phyloP scores from a whole-genome alignment of 192 early-diverging fungal genomes.

The Ramicandelaber brevisporus region DNA sequence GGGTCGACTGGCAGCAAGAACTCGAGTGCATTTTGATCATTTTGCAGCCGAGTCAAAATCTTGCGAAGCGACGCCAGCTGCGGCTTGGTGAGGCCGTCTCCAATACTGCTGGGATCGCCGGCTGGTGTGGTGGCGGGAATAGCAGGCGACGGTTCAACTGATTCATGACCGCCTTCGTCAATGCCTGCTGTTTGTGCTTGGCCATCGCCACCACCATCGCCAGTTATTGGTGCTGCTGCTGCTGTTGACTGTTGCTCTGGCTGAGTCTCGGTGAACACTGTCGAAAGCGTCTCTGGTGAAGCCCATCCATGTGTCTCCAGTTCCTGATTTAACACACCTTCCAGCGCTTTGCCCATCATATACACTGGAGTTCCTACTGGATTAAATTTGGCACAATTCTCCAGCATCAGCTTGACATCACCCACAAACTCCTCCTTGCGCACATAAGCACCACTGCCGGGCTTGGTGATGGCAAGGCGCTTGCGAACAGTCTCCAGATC shows the following conservation, averaged over 20 bases:
- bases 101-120: conserved; percentile 10
- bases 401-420: conserved; percentile 31
- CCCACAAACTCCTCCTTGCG: conserved; percentile 11
- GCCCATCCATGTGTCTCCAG: conserved; percentile 8
- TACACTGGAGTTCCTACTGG: conserved; percentile 34
- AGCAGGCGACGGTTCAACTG: conserved; percentile 1
- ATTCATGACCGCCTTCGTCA: conserved; percentile 5
- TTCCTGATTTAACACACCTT: conserved; percentile 22
- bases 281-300: background rate
- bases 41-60: conserved; percentile 17
- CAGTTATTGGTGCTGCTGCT: conserved; percentile 3
- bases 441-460: too few relatives aligned
- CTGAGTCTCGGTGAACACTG: background rate
- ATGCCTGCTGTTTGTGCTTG: background rate
- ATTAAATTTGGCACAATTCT: conserved; percentile 45
- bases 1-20: conserved; percentile 47
- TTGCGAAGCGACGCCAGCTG: conserved; percentile 4
- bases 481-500: conserved; percentile 27
- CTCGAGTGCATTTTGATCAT: conserved; percentile 22
- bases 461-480: conserved; percentile 10
- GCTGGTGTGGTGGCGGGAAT: conserved; percentile 1
- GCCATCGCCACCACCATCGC: background rate
- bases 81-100: conserved; percentile 2
- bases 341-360: conserved; percentile 25
- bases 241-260: background rate